These are phyloP conservation scores for Mrakia hoshinonis DNA, from an alignment of 768 basidiomycete genomes.

Conservation along the genomic window DNA sequence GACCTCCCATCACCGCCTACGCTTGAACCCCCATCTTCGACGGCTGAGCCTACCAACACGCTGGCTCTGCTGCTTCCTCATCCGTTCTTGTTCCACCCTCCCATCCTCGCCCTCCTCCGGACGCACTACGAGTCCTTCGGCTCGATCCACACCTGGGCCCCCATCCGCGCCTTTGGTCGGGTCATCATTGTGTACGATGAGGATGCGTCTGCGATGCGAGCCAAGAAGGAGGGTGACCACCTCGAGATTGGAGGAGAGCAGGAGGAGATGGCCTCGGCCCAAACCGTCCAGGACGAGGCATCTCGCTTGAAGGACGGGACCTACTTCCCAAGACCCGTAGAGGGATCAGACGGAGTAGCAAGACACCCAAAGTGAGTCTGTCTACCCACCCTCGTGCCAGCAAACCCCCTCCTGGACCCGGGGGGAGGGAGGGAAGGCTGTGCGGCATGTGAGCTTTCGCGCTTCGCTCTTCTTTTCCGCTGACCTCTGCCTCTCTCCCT, in stretches of 20 bases:
- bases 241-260: slow-evolving; percentile 31
- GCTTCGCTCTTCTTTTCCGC: neutral
- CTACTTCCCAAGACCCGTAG: neutral
- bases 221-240: slow-evolving; percentile 28
- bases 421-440: too few species aligned
- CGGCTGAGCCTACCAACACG: slow-evolving; percentile 57
- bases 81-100: slow-evolving; percentile 63
- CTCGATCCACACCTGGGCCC: slow-evolving; percentile 80
- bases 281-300: slow-evolving; percentile 9
- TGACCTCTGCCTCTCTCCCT: neutral
- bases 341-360: neutral
- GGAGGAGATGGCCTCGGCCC: slow-evolving; percentile 54
- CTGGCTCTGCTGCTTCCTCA: slow-evolving; percentile 73
- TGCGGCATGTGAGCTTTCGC: neutral
- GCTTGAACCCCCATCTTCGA: neutral
- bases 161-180: slow-evolving; percentile 67
- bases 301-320: neutral
- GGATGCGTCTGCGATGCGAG: slow-evolving; percentile 20
- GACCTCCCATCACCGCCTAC: neutral
- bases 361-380: slow-evolving; percentile 1
- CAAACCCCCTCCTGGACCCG: too few species aligned
- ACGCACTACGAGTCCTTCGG: slow-evolving; percentile 71
- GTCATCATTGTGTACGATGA: slow-evolving; percentile 68
- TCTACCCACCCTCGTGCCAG: too few species aligned
- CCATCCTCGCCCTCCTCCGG: slow-evolving; percentile 57